phyloP scores from a whole-genome alignment of 306 rosid genomes.

The Senna siamea region DNA sequence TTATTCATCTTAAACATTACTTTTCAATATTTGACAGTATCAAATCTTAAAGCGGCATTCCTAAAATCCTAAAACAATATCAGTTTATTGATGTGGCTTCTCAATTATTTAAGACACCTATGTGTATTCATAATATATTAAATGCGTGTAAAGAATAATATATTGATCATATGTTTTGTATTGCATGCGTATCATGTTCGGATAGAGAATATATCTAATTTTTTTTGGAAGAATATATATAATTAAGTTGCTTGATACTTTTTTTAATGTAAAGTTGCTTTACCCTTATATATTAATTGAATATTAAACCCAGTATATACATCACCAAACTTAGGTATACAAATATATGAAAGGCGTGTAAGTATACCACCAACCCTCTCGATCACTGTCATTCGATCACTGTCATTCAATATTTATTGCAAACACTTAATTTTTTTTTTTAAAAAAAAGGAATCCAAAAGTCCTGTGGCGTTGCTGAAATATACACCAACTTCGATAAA shows the following conservation, averaged over 20 bases:
- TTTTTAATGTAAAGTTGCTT: not conserved
- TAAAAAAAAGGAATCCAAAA: too few relatives aligned
- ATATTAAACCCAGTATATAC: too few relatives aligned
- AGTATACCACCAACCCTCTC: too few relatives aligned
- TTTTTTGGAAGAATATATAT: not conserved
- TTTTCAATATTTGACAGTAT: not conserved
- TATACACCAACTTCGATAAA: conserved; percentile 11
- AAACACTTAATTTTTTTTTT: too few relatives aligned
- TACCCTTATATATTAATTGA: not conserved
- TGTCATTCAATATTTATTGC: too few relatives aligned
- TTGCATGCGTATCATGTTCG: conserved; percentile 7
- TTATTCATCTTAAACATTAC: not conserved
- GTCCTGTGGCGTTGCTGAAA: not conserved
- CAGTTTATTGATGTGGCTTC: not conserved
- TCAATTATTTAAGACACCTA: not conserved
- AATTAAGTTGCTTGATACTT: not conserved
- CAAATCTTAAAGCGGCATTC: not conserved
- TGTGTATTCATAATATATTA: not conserved
- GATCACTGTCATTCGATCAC: too few relatives aligned
- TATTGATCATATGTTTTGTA: not conserved
- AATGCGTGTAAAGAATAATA: not conserved
- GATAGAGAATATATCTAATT: not conserved
- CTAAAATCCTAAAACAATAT: not conserved
- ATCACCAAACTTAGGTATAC: not conserved
- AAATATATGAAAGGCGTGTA: not conserved